Evolutionary conservation across 495 filamentous ascomycete species (phyloP), one percentile per base, ranked within the genome.

Genomic region (Hypomontagnella monticulosa): DNA sequence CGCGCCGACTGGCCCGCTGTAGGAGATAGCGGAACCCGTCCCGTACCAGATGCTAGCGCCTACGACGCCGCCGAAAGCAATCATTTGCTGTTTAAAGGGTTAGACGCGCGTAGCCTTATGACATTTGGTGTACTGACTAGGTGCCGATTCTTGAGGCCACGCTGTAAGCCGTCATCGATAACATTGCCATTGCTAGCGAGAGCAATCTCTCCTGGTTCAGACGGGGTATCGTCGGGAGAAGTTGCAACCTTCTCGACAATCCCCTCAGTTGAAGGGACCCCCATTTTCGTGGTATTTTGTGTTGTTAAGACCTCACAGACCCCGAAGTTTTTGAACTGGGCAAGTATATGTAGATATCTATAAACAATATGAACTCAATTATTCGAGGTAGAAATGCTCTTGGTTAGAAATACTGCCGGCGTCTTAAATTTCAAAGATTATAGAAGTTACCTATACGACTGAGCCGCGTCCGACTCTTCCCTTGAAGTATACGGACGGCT

Each of bases 1-100:
- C 8, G 81, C 75, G 1, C 84, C 84, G 5, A 76, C 82, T 12
- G 84, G 84, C 0, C 85, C 84, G 62, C 80, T 82, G 33, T 81
- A 77, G 12, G 75, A 66, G 20, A 87, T 72, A 0, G 84, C 84
- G 56, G 79, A 80, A 5, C 84, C 84, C 0, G 83, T 84, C 10
- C 81, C 83, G 54, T 72, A 72, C 69, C 69, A 72, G 30, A 74
- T 69, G 34, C 66, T 70, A 4, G 83, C 81, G 3, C 78, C 78
- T 34, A 81, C 73, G 1, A 79, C 77, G 18, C 79, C 79, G 4
- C 79, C 79, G 18, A 82, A 71, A 36, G 77, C 77, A 14, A 82
- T 81, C 79, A 81, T 82, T 71, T 80, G 76, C 66, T 74, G 1
- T 32, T 4, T 27, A 3, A 27, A 6, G 6, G 23, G 23, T 27